Evolutionary conservation across 2,329 filamentous ascomycete species (phyloP), one percentile per base, ranked within the genome.

Genomic region (Cladosporium sp.): DNA sequence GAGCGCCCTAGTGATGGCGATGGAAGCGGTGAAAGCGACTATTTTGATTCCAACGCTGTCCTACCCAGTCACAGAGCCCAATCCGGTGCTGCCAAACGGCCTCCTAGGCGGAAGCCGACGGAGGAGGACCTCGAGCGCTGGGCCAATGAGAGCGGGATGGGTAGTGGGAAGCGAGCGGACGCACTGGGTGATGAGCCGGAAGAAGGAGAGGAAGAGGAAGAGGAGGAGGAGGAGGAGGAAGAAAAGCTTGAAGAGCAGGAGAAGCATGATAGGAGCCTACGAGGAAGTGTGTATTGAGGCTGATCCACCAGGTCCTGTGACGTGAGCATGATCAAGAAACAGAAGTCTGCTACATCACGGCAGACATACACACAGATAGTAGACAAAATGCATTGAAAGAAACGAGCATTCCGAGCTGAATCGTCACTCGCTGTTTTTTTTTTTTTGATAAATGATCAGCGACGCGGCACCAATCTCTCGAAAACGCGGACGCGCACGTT

Each of bases 61-160:
- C 34, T 32, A 6, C 35, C 46, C 13, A 43, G 9, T 18, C 22
- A 3, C 22, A 28, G 22, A 28, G n/a, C 31, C 38, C 37, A 54
- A 22, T 46, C 44, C 28, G 33, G 33, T 33, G 46, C 43, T 28
- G 38, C 46, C 42, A 49, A 54, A 19, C 45, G 55, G 18, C 16
- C 54, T 44, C 70, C 69, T n/a, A 78, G 80, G 64, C 76, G 83
- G 46, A 71, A 71, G 49, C 59, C 68, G 1, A 70, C 66, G 7
- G 58, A 56, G 10, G 59, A 68, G 34, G 66, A 70, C 35, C 61
- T 68, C 22, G 61, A 68, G 56, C 61, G 60, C 13, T 77, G 75
- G 75, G 69, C 69, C 46, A 63, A 66, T 14, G 72, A 77, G 57
- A 74, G 71, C 31, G 75, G 75, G 1, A 77, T 78, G 74, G 71